Base-by-base conservation (phyloP, 495 filamentous ascomycete species). In the Penicillium dipodomyicola region DNA sequence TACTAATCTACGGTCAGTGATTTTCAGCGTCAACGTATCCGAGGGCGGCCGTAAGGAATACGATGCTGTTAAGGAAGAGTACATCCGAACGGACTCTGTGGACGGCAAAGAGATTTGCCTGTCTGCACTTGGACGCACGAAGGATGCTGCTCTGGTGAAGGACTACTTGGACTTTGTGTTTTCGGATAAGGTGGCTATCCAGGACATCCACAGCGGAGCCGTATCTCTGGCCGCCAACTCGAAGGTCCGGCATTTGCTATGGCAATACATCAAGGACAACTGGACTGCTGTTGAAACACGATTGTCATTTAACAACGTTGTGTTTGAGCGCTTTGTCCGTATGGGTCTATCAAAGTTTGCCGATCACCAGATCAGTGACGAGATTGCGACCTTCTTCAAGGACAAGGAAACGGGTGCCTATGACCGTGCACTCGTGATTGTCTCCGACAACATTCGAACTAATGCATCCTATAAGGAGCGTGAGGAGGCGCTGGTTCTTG, bases 41-140 rank as follows among this genome's bases (percentile, higher is more conserved):
- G 78, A 88, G 54, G 84, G 84, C 25, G 84, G 89, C 47, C 75
- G 80, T 7, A 64, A 80, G 9, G 85, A 84, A 52, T 91, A 89
- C 64, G 82, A 88, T 29, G 81, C 84, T 6, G 81, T 98, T 30
- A 89, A 92, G 75, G 77, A 90, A 9, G 90, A 96, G 71, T 98
- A 89, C 76, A 78, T 82, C 39, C 83, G 75, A 25, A 95, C 91
- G 1, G 86, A 87, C 33, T 86, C 91, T 7, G 84, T 96, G 30
- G 94, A 97, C 64, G 91, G 90, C 55, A 92, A 90, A 71, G 92
- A 97, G 64, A 88, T 93, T 51, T 85, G 84, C 62, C 80, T 98
- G 10, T 73, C 81, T 42, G 82, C 88, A 5, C 80, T 97, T 52
- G 91, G 91, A 42, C 86, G 88, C 46, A 84, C 87, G 19, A 84